Evolutionary conservation across 257 asterid genomes (phyloP).

Genomic region (Vinca minor): DNA sequence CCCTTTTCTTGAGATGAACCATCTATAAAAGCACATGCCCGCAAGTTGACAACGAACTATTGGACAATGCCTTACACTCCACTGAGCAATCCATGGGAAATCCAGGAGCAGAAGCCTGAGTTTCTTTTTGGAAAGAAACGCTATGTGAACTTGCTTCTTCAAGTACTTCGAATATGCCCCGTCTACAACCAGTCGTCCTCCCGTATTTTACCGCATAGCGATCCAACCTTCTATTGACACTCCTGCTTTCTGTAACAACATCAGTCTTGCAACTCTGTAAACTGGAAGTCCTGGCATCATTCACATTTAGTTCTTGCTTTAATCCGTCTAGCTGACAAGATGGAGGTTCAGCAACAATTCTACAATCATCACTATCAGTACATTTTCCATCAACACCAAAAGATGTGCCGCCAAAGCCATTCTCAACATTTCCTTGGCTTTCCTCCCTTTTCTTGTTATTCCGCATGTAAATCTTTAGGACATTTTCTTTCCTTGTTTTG

Average conservation of each 20-base stretch:
- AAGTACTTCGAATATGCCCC: not conserved
- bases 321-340: slow-evolving; percentile 22
- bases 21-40: slow-evolving; percentile 12
- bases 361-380: slow-evolving; percentile 19
- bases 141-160: not conserved
- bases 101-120: slow-evolving; percentile 25
- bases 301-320: slow-evolving; percentile 6
- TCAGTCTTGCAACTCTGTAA: slow-evolving; percentile 20
- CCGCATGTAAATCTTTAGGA: slow-evolving; percentile 33
- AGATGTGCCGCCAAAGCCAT: slow-evolving; percentile 16
- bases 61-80: slow-evolving; percentile 29
- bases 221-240: slow-evolving; percentile 21
- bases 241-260: slow-evolving; percentile 22
- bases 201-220: slow-evolving; percentile 41
- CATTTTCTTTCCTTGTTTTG: slow-evolving; percentile 29
- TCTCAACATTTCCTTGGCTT: slow-evolving; percentile 21
- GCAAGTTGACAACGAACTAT: slow-evolving; percentile 21
- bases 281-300: slow-evolving; percentile 8
- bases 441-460: slow-evolving; percentile 33
- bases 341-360: slow-evolving; percentile 17
- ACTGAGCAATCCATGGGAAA: slow-evolving; percentile 25
- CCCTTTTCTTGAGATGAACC: slow-evolving; percentile 14
- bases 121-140: slow-evolving; percentile 13
- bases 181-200: slow-evolving; percentile 22
- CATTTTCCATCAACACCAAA: slow-evolving; percentile 22